A percentile compares a stretch with the other conserved stretches of the same genome.
Evolutionary conservation across 495 filamentous ascomycete genomes (phyloP).

Genomic region (Cairneyella variabilis): DNA sequence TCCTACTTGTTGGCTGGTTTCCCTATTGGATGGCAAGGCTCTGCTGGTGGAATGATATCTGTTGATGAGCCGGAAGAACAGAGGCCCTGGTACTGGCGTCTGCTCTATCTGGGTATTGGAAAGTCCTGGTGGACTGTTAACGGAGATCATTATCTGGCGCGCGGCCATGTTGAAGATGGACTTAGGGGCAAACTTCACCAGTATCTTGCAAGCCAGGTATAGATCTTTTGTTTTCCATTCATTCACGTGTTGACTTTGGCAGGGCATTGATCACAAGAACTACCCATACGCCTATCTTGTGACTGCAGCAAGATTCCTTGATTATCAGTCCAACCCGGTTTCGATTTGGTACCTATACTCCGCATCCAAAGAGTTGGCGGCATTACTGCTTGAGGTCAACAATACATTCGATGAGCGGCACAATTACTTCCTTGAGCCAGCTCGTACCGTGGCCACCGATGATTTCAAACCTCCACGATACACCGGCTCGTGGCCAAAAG

Average conservation of each 20-base stretch:
- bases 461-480: neutral
- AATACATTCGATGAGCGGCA: conserved; percentile 74
- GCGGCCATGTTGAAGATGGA: conserved; percentile 41
- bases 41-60: conserved; percentile 50
- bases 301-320: conserved; percentile 63
- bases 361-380: conserved; percentile 49
- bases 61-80: conserved; percentile 31
- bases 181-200: conserved; percentile 54
- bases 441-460: neutral
- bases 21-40: conserved; percentile 57
- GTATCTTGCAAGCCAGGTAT: conserved; percentile 44
- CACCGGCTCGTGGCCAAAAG: conserved; percentile 54
- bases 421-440: conserved; percentile 50
- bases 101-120: conserved; percentile 21
- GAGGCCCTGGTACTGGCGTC: conserved; percentile 25
- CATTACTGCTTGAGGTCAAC: conserved; percentile 72
- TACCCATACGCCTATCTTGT: conserved; percentile 66
- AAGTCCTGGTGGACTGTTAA: conserved; percentile 55
- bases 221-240: no score
- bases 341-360: conserved; percentile 81
- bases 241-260: no score
- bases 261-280: conserved; percentile 45
- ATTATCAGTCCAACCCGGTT: conserved; percentile 72
- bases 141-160: conserved; percentile 54
- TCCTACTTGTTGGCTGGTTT: conserved; percentile 64